These are phyloP conservation scores for Phytophthora rubi DNA, from an alignment of 352 stramenopile genomes.

Conservation along the genomic window DNA sequence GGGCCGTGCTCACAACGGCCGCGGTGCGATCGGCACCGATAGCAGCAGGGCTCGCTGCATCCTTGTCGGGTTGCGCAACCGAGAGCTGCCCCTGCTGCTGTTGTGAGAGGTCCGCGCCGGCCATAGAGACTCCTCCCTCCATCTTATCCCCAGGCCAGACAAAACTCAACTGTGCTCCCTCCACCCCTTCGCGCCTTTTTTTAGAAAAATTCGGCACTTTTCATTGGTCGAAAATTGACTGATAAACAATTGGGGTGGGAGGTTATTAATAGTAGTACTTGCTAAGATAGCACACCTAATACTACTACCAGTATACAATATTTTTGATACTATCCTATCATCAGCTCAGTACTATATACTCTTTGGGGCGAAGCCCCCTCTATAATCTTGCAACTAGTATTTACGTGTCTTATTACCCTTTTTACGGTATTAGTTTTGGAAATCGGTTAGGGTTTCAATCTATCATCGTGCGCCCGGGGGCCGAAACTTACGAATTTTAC, in stretches of 20 bases:
- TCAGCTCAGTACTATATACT: too few species aligned
- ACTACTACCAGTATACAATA: too few species aligned
- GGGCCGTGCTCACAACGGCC: neutral
- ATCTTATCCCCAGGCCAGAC: slow-evolving; percentile 23
- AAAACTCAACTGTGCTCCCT: slow-evolving; percentile 21
- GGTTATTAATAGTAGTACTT: too few species aligned
- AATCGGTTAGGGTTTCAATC: too few species aligned
- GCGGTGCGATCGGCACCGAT: neutral
- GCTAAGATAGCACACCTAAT: too few species aligned
- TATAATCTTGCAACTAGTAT: too few species aligned
- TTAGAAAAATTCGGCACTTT: neutral
- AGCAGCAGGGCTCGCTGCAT: neutral
- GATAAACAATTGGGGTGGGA: neutral
- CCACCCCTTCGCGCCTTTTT: slow-evolving; percentile 19
- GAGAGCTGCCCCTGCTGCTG: slow-evolving; percentile 1
- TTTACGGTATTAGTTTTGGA: too few species aligned
- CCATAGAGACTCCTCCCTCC: slow-evolving; percentile 12
- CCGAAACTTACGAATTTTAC: too few species aligned
- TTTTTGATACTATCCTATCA: too few species aligned
- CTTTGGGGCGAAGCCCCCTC: too few species aligned
- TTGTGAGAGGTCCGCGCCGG: neutral
- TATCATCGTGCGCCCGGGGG: too few species aligned
- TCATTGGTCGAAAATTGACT: slow-evolving; percentile 5
- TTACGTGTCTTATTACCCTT: too few species aligned
- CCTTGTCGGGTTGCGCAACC: neutral